Conservation (phyloP, 2,329 filamentous ascomycete genomes). For the Talaromyces rugulosus region DNA sequence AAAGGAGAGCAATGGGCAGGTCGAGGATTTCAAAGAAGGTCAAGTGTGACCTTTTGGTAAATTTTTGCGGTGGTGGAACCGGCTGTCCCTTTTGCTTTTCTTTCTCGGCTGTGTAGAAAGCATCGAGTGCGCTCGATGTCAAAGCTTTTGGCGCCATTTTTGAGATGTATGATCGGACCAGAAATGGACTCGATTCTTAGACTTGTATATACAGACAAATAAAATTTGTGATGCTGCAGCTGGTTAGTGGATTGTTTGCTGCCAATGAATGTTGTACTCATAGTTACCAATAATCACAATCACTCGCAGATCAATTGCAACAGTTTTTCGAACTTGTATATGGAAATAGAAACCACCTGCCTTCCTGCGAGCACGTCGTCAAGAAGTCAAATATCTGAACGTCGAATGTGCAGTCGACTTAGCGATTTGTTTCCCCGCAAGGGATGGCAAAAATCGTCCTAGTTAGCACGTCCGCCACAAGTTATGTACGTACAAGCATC, state of each 20-base stretch:
- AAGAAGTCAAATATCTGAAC: background rate
- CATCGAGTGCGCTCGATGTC: background rate
- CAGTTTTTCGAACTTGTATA: background rate
- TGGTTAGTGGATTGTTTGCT: background rate
- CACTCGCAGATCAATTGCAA: background rate
- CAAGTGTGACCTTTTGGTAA: conserved; percentile 7
- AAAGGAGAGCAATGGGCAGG: conserved; percentile 5
- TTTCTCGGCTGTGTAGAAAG: background rate
- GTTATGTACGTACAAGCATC: background rate
- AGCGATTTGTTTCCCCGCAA: background rate
- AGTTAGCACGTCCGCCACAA: background rate
- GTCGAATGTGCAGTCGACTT: no score
- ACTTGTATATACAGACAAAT: background rate
- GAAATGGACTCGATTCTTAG: background rate
- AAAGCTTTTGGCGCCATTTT: background rate
- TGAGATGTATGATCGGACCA: background rate
- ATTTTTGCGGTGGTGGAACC: background rate
- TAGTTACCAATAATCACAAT: background rate
- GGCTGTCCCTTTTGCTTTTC: background rate
- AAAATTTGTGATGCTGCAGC: background rate
- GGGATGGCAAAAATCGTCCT: background rate
- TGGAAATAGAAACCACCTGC: background rate
- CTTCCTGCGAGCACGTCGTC: background rate
- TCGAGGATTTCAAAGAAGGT: conserved; percentile 8
- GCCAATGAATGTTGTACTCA: background rate